phyloP scores from a whole-genome alignment of 2,329 filamentous ascomycete genomes.

The Ascomycota sp. region DNA sequence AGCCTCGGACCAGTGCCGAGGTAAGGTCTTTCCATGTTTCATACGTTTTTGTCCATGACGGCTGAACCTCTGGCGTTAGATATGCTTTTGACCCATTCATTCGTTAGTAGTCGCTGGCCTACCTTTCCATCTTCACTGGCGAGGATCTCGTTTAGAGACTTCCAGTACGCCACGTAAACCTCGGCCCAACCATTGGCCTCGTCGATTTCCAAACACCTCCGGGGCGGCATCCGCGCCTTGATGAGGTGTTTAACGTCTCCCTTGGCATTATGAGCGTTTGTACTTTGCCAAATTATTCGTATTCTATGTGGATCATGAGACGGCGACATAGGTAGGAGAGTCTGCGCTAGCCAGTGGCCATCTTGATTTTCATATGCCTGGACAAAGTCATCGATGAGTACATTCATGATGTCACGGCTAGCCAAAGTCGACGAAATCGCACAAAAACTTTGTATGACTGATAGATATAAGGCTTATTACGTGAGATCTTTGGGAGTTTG shows the following conservation, averaged over 20 bases:
- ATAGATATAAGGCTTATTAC: too few species aligned
- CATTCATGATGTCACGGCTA: constrained; percentile 49
- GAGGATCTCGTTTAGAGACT: constrained; percentile 54
- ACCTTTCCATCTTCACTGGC: constrained; percentile 23
- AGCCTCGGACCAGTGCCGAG: constrained; percentile 58
- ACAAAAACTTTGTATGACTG: too few species aligned
- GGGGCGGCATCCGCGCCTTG: constrained; percentile 33
- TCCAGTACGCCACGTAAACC: constrained; percentile 70
- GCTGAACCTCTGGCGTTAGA: constrained; percentile 10
- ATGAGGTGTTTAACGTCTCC: constrained; percentile 57
- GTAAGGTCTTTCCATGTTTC: constrained; percentile 75
- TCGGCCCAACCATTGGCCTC: constrained; percentile 73
- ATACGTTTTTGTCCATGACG: constrained; percentile 70
- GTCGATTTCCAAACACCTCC: constrained; percentile 34
- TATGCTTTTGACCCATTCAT: neutral
- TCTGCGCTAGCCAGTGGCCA: constrained; percentile 54
- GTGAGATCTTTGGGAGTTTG: too few species aligned
- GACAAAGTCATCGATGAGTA: constrained; percentile 53
- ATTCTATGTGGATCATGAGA: constrained; percentile 42
- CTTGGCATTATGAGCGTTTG: constrained; percentile 44
- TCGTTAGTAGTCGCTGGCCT: constrained; percentile 1
- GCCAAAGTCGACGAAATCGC: too few species aligned
- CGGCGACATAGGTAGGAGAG: constrained; percentile 51
- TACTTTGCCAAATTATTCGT: constrained; percentile 48
- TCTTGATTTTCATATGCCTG: constrained; percentile 42